Base-by-base conservation (phyloP, 768 basidiomycete species). In the Leccinum barrowsii region DNA sequence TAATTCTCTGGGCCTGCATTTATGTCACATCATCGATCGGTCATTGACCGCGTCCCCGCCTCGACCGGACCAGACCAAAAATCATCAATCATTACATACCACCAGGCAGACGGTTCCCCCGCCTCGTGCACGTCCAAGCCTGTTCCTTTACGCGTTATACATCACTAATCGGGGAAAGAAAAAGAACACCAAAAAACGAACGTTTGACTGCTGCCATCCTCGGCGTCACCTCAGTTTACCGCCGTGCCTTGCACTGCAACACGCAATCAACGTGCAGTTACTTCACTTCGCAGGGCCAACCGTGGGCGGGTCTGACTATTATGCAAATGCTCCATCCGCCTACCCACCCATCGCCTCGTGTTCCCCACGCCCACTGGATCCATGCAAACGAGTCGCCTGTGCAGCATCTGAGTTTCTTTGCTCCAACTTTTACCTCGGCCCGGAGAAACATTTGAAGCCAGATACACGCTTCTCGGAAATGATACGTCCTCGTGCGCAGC, bases 341-440 rank as follows among this genome's bases (percentile, higher is more conserved):
- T 40, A 10, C 40, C 40, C 40, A 40, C n/a, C 17, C 12, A 10
- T 34, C 40, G 42, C 70, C 70, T 72, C 70, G 60, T 66, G 65
- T 70, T 57, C 28, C 5, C 50, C 57, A 63, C 59, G 58, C 50
- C 56, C 32, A 53, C 49, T 34, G 5, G 34, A 34, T 34, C n/a
- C 40, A 42, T 7, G n/a, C 19, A 47, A 59, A 51, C 47, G 56
- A 59, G n/a, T 52, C 53, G 56, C 47, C 42, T 42, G 57, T 52
- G 58, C 56, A 58, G 59, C 59, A 44, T 37, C 10, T 19, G 21
- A 46, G 21, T 13, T 21, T 21, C 50, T 58, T 63, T n/a, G 40
- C 40, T 63, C 54, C 65, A 70, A 67, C 56, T 11, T 51, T 63
- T 34, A 24, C 32, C 55, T 54, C 32, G 17, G 46, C 5, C 22